Percentiles rank a stretch among this genome's conserved stretches.
phyloP scores from a whole-genome alignment of 192 early-diverging fungal genomes.

The Entomortierella beljakovae region DNA sequence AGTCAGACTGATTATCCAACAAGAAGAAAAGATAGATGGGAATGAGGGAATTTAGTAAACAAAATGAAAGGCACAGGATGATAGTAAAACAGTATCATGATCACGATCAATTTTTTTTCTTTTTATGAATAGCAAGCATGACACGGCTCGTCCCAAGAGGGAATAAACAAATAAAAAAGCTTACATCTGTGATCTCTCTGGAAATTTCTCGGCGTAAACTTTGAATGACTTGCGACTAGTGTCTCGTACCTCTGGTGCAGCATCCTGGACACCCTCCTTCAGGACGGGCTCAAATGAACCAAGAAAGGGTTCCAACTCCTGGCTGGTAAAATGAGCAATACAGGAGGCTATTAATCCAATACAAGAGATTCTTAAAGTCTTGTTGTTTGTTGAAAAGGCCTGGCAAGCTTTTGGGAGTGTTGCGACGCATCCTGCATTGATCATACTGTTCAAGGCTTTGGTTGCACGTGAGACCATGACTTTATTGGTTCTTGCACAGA shows the following conservation, averaged over 20 bases:
- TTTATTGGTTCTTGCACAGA: constrained; percentile 81
- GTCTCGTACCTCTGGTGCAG: constrained; percentile 61
- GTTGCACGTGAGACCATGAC: constrained; percentile 74
- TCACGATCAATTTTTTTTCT: neutral
- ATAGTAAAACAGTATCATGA: neutral
- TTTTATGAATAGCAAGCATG: neutral
- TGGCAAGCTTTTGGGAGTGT: constrained; percentile 67
- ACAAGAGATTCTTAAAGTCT: constrained; percentile 62
- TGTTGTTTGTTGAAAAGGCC: constrained; percentile 68
- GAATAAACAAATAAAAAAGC: constrained; percentile 3
- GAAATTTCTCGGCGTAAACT: constrained; percentile 60
- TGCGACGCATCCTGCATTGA: constrained; percentile 67
- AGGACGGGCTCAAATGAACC: constrained; percentile 61
- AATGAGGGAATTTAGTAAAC: neutral
- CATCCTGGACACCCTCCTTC: constrained; percentile 58
- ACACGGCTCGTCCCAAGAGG: no score
- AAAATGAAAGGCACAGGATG: neutral
- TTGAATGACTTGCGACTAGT: constrained; percentile 59
- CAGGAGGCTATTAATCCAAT: constrained; percentile 54
- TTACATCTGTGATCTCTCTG: constrained; percentile 53
- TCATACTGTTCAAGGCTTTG: constrained; percentile 70
- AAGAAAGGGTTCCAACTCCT: constrained; percentile 60
- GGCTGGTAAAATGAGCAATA: constrained; percentile 69
- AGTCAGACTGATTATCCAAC: constrained; percentile 16
- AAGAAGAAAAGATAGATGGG: neutral